phyloP scores from a whole-genome alignment of 352 stramenopile species.

The Globisporangium canariense region DNA sequence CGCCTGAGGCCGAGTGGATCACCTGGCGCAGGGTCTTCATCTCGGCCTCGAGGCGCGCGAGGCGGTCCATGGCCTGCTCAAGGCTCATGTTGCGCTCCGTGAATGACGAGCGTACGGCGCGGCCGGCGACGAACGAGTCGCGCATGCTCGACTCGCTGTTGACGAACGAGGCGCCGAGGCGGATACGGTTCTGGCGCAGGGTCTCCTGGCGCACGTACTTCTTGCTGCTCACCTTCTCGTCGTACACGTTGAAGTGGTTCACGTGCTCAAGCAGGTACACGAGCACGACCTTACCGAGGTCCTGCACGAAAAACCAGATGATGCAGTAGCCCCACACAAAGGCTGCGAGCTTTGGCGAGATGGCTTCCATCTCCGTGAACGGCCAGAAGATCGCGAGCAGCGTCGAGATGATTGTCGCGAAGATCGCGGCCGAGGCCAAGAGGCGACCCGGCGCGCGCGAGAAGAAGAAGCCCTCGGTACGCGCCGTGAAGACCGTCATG shows the following conservation, averaged over 20 bases:
- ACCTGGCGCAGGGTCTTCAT: constrained; percentile 67
- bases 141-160: constrained; percentile 66
- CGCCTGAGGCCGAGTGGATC: constrained; percentile 31
- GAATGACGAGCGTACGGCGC: constrained; percentile 56
- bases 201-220: constrained; percentile 59
- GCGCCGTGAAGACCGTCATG: constrained; percentile 90
- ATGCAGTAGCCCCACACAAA: constrained; percentile 91
- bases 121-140: constrained; percentile 76
- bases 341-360: constrained; percentile 61
- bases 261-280: constrained; percentile 62
- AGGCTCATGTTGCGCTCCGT: constrained; percentile 58
- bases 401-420: constrained; percentile 80
- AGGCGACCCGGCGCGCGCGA: constrained; percentile 63
- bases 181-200: constrained; percentile 76
- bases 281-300: constrained; percentile 68
- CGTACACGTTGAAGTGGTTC: constrained; percentile 50
- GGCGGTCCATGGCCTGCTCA: constrained; percentile 71
- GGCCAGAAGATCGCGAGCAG: constrained; percentile 85
- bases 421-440: constrained; percentile 64
- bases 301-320: constrained; percentile 86
- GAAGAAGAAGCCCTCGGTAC: constrained; percentile 84
- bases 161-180: constrained; percentile 60
- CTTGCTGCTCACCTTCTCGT: constrained; percentile 57
- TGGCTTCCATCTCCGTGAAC: constrained; percentile 70
- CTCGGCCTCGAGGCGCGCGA: constrained; percentile 59